These are phyloP conservation scores for Bondarzewia mesenterica DNA, from an alignment of 1,284 basidiomycete genomes.

Conservation along the genomic window DNA sequence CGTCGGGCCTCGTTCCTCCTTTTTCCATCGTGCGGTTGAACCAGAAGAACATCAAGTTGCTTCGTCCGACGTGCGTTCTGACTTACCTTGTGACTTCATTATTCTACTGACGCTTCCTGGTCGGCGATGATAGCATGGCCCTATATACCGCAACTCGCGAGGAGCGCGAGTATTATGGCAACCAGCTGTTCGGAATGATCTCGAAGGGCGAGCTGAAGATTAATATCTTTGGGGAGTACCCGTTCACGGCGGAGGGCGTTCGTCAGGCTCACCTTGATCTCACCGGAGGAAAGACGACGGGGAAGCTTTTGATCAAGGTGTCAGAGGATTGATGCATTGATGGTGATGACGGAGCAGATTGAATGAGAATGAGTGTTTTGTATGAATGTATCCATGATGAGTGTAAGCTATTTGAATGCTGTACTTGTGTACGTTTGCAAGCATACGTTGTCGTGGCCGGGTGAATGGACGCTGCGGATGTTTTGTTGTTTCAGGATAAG, in stretches of 20 bases:
- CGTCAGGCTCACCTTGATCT: slow-evolving; percentile 77
- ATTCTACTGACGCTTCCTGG: background rate
- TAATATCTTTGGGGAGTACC: slow-evolving; percentile 72
- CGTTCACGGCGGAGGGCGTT: slow-evolving; percentile 78
- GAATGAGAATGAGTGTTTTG: background rate
- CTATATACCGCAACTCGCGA: slow-evolving; percentile 69
- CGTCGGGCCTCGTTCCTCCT: slow-evolving; percentile 73
- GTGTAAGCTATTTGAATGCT: background rate
- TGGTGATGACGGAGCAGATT: background rate
- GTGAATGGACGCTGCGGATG: too few species aligned
- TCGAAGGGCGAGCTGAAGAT: slow-evolving; percentile 58
- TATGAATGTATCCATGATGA: background rate
- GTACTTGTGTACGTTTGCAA: too few species aligned
- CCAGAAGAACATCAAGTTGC: slow-evolving; percentile 78
- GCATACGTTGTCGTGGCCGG: too few species aligned
- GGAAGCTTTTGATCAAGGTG: slow-evolving; percentile 74
- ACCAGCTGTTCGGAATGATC: slow-evolving; percentile 62
- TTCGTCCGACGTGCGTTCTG: slow-evolving; percentile 60
- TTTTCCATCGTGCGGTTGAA: slow-evolving; percentile 70
- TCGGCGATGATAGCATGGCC: slow-evolving; percentile 32
- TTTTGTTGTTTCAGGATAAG: too few species aligned
- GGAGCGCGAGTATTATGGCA: slow-evolving; percentile 62
- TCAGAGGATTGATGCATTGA: slow-evolving; percentile 11
- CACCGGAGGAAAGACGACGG: slow-evolving; percentile 68
- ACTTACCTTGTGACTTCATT: background rate